Percentiles rank a stretch among this genome's conserved stretches.
Conservation (phyloP, 2,329 filamentous ascomycete species). For the Colletotrichum sidae region DNA sequence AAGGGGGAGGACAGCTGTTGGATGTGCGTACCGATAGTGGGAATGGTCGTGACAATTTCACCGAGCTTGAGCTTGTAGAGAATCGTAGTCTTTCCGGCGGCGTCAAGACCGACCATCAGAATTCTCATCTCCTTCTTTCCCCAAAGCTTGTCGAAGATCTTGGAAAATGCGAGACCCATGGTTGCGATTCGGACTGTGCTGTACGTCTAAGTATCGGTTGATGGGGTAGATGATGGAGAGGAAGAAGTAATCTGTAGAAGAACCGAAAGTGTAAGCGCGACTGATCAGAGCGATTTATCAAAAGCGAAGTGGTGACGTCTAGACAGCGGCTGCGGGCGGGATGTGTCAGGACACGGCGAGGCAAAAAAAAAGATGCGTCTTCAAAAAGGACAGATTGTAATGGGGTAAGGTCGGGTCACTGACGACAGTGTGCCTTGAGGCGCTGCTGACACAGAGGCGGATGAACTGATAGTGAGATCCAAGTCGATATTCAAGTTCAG, state of each 20-base stretch:
- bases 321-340: constrained; percentile 24
- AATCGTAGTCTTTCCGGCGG: constrained; percentile 99
- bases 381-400: constrained; percentile 35
- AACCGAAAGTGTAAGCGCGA: constrained; percentile 30
- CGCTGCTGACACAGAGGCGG: constrained; percentile 26
- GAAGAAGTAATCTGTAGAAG: constrained; percentile 38
- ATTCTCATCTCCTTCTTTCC: constrained; percentile 99
- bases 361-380: constrained; percentile 6
- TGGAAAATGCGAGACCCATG: constrained; percentile 99
- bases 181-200: constrained; percentile 63
- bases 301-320: constrained; percentile 22
- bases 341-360: constrained; percentile 14
- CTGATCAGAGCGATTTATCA: constrained; percentile 21
- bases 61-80: constrained; percentile 99
- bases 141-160: constrained; percentile 95
- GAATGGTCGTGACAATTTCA: constrained; percentile 98
- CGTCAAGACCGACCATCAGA: constrained; percentile 99
- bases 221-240: constrained; percentile 45
- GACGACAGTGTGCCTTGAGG: constrained; percentile 31
- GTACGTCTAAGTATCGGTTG: constrained; percentile 51
- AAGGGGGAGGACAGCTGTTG: constrained; percentile 4
- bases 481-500: constrained; percentile 31
- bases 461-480: constrained; percentile 21
- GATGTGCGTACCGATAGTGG: constrained; percentile 84
- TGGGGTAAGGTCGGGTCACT: constrained; percentile 25